Evolutionary conservation across 768 basidiomycete species (phyloP).

Genomic region (Leccinum subgranulosum): DNA sequence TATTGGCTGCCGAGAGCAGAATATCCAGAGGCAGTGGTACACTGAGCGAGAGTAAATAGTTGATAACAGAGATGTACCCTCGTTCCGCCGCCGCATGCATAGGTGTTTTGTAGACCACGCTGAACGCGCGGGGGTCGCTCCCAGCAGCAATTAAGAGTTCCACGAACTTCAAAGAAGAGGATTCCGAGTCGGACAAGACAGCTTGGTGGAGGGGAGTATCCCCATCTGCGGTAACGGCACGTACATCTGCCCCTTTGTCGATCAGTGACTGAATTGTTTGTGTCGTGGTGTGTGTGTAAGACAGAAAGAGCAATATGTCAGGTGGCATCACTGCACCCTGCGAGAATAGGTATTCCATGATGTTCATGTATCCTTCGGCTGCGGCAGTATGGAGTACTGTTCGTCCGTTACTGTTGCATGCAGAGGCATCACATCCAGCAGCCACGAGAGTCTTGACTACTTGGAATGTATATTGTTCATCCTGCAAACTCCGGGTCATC

Average conservation of each 20-base stretch:
- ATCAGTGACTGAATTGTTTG: neutral
- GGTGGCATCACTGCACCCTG: neutral
- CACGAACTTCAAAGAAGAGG: neutral
- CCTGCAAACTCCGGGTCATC: rapidly evolving
- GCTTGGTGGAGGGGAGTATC: neutral
- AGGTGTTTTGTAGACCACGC: neutral
- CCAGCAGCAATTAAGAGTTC: neutral
- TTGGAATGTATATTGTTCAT: rapidly evolving
- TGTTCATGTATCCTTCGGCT: neutral
- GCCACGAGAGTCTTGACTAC: neutral
- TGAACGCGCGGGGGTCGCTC: neutral
- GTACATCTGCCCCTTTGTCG: neutral
- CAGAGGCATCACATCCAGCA: neutral
- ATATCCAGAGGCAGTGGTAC: neutral
- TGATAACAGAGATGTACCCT: neutral
- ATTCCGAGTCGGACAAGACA: neutral
- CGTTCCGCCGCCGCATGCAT: neutral
- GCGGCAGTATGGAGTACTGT: rapidly evolving
- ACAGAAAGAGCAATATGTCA: neutral
- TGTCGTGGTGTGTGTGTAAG: neutral
- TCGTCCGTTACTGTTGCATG: neutral
- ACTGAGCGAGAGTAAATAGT: neutral
- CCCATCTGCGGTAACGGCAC: neutral
- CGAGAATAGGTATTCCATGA: neutral
- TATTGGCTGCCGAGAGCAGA: neutral